Base-by-base conservation (phyloP, 495 filamentous ascomycete genomes). In the Alectoria sarmentosa region DNA sequence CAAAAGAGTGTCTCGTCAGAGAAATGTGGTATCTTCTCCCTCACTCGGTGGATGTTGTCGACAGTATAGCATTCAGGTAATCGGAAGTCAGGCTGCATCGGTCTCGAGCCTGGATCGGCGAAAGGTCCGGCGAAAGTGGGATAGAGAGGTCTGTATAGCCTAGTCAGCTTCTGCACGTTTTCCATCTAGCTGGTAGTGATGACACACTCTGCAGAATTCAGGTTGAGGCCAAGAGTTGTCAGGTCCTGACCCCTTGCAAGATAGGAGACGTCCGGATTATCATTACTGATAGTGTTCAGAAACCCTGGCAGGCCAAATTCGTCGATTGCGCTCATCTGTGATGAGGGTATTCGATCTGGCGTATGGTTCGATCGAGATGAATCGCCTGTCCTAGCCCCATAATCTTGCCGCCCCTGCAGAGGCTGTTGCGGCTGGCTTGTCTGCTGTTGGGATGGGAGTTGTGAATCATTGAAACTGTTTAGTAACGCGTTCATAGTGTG, bases 1-100 rank as follows among this genome's bases (percentile, higher is more conserved):
- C 88, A 92, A 73, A 97, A 91, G 62, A 97, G 79, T 0, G 91
- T 95, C 73, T 97, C 92, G 64, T 96, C 90, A 66, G 88, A 88
- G 77, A 96, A 95, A 61, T 86, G 89, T 21, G 81, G 78, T 55
- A 96, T 89, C 67, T 92, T 89, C 60, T 84, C 83, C 55, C 90
- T 84, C 26, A 96, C 79, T 21, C 86, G 84, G 69, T 91, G 90
- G 38, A 95, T 88, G 69, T 96, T 97, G 67, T 84, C 86, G 30
- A 97, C 92, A 56, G 82, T 86, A 73, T 97, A 97, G 73, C 91
- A 94, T 30, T 87, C 83, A 3, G 92, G 92, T 10, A 96, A 75
- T 17, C 78, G 82, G 72, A 88, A 93, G 57, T 91, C 88, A 44
- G 90, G 90, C 57, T 94, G 83, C 13, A 90, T 77, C 39, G 90